Percentiles rank a stretch among this genome's conserved stretches.
phyloP scores from a whole-genome alignment of 768 basidiomycete species.

The Naganishia kalamii region DNA sequence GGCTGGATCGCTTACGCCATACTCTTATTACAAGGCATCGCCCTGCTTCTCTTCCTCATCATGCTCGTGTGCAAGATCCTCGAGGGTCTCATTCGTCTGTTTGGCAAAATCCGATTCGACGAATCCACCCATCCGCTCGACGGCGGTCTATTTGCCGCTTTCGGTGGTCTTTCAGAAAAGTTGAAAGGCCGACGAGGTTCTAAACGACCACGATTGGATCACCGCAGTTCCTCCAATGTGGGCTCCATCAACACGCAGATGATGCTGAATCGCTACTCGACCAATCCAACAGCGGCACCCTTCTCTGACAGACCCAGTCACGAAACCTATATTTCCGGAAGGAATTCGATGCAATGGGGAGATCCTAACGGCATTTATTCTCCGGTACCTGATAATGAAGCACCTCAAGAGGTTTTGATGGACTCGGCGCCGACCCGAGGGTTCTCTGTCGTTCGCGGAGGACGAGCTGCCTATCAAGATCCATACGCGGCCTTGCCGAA shows the following conservation, averaged over 20 bases:
- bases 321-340: background rate
- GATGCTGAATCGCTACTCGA: constrained; percentile 45
- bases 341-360: constrained; percentile 16
- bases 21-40: constrained; percentile 67
- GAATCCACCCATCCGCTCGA: constrained; percentile 71
- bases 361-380: background rate
- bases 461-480: constrained; percentile 72
- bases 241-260: constrained; percentile 44
- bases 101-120: constrained; percentile 75
- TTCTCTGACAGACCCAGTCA: constrained; percentile 18
- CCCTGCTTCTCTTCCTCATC: constrained; percentile 72
- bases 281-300: constrained; percentile 3
- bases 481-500: constrained; percentile 66
- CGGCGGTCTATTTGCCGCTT: constrained; percentile 61
- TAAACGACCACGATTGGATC: constrained; percentile 35
- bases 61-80: constrained; percentile 78
- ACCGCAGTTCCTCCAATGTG: constrained; percentile 25
- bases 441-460: constrained; percentile 81
- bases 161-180: constrained; percentile 67
- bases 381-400: background rate
- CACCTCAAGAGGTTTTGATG: constrained; percentile 16
- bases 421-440: constrained; percentile 51
- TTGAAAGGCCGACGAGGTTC: constrained; percentile 43
- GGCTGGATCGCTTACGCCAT: constrained; percentile 95
- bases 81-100: constrained; percentile 72